A percentile compares a stretch with the other conserved stretches of the same genome.
Conservation (phyloP, 306 rosid species). For the Vicia sativa region DNA sequence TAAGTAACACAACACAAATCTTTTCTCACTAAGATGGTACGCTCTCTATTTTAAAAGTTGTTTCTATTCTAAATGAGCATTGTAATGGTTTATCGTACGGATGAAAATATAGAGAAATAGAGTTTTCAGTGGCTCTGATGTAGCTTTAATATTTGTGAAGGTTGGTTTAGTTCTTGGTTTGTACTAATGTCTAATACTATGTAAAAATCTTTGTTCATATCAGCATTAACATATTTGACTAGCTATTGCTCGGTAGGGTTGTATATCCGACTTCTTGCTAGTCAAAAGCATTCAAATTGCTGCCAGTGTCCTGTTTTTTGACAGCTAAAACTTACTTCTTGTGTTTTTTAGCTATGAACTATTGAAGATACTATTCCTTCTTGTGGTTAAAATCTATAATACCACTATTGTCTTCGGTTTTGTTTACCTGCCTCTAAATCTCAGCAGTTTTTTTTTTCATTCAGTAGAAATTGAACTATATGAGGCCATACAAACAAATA, state of each 20-base stretch:
- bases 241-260: not conserved
- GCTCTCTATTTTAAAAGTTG: not conserved
- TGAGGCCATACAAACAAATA: too few species aligned
- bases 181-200: constrained; percentile 7
- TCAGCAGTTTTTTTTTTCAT: not conserved
- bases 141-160: constrained; percentile 25
- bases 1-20: constrained; percentile 33
- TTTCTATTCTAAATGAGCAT: constrained; percentile 1
- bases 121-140: constrained; percentile 30
- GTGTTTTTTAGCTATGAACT: constrained; percentile 9
- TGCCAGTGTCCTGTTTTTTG: not conserved
- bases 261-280: constrained; percentile 22
- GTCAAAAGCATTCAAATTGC: constrained; percentile 11
- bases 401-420: not conserved
- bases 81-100: constrained; percentile 26
- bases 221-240: constrained; percentile 30
- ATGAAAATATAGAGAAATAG: constrained; percentile 20
- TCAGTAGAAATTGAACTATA: not conserved
- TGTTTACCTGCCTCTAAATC: constrained; percentile 1
- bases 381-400: constrained; percentile 7
- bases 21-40: constrained; percentile 25
- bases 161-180: constrained; percentile 9
- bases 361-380: constrained; percentile 23
- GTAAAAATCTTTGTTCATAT: constrained; percentile 23
- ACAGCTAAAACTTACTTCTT: constrained; percentile 23